phyloP scores from a whole-genome alignment of 192 early-diverging fungal genomes.

The Coemansia sp. region DNA sequence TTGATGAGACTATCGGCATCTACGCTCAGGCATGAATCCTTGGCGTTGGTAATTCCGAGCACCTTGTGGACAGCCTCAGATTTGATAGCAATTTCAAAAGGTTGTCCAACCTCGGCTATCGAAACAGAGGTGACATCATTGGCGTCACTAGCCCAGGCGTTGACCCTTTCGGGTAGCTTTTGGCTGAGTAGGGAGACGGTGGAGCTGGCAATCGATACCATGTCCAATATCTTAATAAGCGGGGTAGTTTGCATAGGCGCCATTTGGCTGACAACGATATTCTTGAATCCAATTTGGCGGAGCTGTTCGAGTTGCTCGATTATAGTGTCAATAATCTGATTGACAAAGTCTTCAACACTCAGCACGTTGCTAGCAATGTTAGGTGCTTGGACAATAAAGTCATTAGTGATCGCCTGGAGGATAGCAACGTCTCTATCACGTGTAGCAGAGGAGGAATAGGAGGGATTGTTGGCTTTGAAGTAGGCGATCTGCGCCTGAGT shows the following conservation, averaged over 20 bases:
- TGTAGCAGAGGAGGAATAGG: conserved; percentile 6
- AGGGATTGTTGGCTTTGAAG: conserved; percentile 26
- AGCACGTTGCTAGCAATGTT: neutral
- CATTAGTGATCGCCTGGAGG: conserved; percentile 29
- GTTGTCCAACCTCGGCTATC: too few relatives aligned
- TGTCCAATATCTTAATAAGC: conserved; percentile 10
- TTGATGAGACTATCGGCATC: neutral
- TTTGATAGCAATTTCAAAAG: too few relatives aligned
- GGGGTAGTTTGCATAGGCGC: conserved; percentile 38
- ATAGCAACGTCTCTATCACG: conserved; percentile 19
- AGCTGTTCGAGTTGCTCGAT: conserved; percentile 30
- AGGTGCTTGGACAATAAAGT: conserved; percentile 19
- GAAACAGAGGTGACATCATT: too few relatives aligned
- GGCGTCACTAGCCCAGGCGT: too few relatives aligned
- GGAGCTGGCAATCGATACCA: too few relatives aligned
- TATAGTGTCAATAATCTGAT: conserved; percentile 8
- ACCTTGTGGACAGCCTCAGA: too few relatives aligned
- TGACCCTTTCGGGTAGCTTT: too few relatives aligned
- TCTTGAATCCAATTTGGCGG: conserved; percentile 27
- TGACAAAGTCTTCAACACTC: conserved; percentile 7
- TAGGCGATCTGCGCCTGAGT: conserved; percentile 39
- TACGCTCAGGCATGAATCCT: too few relatives aligned
- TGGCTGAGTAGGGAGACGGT: too few relatives aligned
- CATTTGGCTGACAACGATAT: conserved; percentile 28
- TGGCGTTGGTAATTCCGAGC: too few relatives aligned